Evolutionary conservation across 805 yeast genomes (phyloP).

Genomic region (Starmerella floricola): DNA sequence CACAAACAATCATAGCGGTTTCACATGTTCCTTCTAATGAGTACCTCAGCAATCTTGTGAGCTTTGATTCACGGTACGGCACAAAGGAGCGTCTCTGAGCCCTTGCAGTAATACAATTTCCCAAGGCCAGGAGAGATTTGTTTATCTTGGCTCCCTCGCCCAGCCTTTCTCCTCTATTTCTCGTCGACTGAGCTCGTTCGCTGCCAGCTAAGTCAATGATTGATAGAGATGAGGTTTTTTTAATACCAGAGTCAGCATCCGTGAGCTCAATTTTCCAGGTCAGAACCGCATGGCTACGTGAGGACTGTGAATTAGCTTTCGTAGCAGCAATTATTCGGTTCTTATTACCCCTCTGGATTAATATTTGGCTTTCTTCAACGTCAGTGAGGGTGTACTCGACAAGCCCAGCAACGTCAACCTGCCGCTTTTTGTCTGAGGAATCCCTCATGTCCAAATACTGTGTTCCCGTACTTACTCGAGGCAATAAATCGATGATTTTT

Average conservation of each 20-base stretch:
- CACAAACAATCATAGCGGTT: constrained; percentile 91
- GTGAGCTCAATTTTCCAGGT: constrained; percentile 48
- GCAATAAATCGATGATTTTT: constrained; percentile 64
- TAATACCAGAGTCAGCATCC: not conserved
- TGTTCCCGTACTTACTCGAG: constrained; percentile 13
- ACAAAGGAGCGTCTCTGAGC: constrained; percentile 51
- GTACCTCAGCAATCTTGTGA: constrained; percentile 75
- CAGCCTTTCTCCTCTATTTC: constrained; percentile 67
- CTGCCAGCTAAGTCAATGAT: constrained; percentile 92
- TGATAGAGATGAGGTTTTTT: constrained; percentile 49
- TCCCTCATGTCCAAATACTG: constrained; percentile 37
- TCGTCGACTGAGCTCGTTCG: constrained; percentile 85
- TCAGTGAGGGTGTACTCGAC: constrained; percentile 45
- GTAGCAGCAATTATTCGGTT: constrained; percentile 71
- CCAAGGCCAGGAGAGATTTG: constrained; percentile 74
- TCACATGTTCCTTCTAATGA: constrained; percentile 90
- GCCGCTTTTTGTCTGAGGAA: constrained; percentile 46
- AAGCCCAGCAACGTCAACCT: constrained; percentile 58
- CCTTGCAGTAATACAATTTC: constrained; percentile 86
- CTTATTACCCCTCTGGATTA: constrained; percentile 15
- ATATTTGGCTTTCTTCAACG: constrained; percentile 23
- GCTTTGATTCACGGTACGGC: constrained; percentile 83
- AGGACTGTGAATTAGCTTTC: constrained; percentile 79
- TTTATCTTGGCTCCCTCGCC: constrained; percentile 92
- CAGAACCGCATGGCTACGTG: constrained; percentile 87